phyloP scores from a whole-genome alignment of 148 eudicot genomes.

The Chenopodium quinoa region DNA sequence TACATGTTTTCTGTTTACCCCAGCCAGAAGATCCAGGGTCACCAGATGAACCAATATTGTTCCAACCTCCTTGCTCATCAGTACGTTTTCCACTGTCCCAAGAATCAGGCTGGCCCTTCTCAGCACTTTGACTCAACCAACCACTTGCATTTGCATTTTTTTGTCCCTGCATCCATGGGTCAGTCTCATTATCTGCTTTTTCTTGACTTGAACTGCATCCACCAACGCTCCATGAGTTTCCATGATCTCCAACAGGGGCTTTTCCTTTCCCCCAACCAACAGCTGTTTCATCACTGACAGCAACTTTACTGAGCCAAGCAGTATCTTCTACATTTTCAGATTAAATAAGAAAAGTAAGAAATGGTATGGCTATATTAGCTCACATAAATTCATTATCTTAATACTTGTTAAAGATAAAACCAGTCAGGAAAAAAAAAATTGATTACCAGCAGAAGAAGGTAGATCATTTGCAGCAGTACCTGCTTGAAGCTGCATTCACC shows the following conservation, averaged over 20 bases:
- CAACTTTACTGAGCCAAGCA: slow-evolving; percentile 55
- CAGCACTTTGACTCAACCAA: slow-evolving; percentile 25
- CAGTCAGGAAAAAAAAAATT: background rate
- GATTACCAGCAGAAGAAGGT: slow-evolving; percentile 36
- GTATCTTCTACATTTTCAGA: slow-evolving; percentile 35
- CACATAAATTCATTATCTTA: no score
- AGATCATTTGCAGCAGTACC: slow-evolving; percentile 36
- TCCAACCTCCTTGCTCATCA: slow-evolving; percentile 27
- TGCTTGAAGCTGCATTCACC: slow-evolving; percentile 43
- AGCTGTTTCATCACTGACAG: slow-evolving; percentile 29
- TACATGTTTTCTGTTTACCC: slow-evolving; percentile 28
- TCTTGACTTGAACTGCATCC: slow-evolving; percentile 27
- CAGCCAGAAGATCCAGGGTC: slow-evolving; percentile 27
- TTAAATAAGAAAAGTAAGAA: background rate
- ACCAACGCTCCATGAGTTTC: slow-evolving; percentile 30
- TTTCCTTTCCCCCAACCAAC: slow-evolving; percentile 36
- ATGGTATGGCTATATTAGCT: background rate
- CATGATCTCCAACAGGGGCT: slow-evolving; percentile 24
- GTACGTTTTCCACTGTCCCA: slow-evolving; percentile 25
- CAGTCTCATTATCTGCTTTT: background rate
- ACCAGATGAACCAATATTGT: slow-evolving; percentile 24
- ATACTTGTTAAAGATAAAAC: no score
- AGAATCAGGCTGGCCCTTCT: slow-evolving; percentile 18
- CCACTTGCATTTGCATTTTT: background rate
- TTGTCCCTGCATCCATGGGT: no score